These are phyloP conservation scores for Omphalea diandra DNA, from an alignment of 441 rosid species.

Conservation along the genomic window DNA sequence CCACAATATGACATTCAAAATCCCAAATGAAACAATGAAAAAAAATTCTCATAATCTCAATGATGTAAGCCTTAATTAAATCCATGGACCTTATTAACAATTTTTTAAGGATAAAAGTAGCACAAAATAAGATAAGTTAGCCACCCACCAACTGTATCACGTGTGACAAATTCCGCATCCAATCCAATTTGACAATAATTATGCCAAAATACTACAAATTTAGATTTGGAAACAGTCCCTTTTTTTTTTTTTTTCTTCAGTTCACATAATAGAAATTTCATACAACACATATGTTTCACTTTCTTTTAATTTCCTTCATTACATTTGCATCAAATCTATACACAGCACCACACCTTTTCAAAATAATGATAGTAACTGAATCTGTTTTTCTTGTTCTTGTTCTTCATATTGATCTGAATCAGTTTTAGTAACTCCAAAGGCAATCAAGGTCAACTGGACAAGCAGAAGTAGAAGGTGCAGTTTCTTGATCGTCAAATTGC, in stretches of 20 bases:
- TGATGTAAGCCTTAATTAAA: slow-evolving; percentile 34
- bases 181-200: slow-evolving; percentile 19
- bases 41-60: slow-evolving; percentile 21
- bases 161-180: slow-evolving; percentile 28
- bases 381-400: slow-evolving; percentile 4
- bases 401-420: background rate
- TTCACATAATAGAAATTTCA: slow-evolving; percentile 20
- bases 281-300: slow-evolving; percentile 34
- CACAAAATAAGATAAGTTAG: slow-evolving; percentile 30
- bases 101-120: slow-evolving; percentile 12
- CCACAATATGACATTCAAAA: slow-evolving; percentile 17
- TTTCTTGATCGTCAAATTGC: slow-evolving; percentile 42
- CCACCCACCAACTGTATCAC: slow-evolving; percentile 50
- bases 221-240: slow-evolving; percentile 2
- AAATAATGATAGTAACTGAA: slow-evolving; percentile 22
- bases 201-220: background rate
- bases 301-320: slow-evolving; percentile 19
- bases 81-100: slow-evolving; percentile 3
- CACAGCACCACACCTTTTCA: slow-evolving; percentile 35
- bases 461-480: slow-evolving; percentile 54
- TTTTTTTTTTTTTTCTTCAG: too few relatives aligned
- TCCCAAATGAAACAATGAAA: slow-evolving; percentile 16
- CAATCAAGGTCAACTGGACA: slow-evolving; percentile 50
- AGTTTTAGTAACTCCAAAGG: slow-evolving; percentile 57
- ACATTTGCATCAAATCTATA: slow-evolving; percentile 36